Percentiles rank a stretch among this genome's conserved stretches.
phyloP scores from a whole-genome alignment of 768 basidiomycete species.

The Psilocybe sp. region DNA sequence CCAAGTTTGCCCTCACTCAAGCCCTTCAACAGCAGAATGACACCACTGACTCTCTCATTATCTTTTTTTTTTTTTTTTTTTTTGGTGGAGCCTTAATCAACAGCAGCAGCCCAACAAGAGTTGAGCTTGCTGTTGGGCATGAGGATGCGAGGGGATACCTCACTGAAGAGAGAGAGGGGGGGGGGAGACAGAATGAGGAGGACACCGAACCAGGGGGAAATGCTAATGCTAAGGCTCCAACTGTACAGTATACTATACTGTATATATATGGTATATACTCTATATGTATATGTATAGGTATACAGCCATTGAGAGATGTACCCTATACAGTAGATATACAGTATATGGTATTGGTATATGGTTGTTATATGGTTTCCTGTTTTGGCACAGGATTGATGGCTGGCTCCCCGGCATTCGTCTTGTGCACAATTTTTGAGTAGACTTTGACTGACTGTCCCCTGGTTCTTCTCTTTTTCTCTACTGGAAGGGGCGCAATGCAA shows the following conservation, averaged over 20 bases:
- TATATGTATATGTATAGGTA: constrained; percentile 10
- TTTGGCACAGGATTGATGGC: not conserved
- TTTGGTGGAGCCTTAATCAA: too few relatives aligned
- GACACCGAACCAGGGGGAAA: not conserved
- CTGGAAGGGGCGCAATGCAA: not conserved
- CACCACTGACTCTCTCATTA: too few relatives aligned
- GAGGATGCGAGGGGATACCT: too few relatives aligned
- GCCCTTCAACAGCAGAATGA: too few relatives aligned
- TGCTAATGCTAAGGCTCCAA: constrained; percentile 12
- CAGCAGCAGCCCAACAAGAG: too few relatives aligned
- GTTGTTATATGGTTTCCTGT: not conserved
- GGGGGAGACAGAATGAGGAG: not conserved
- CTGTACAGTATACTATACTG: constrained; percentile 6
- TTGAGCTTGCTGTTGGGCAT: too few relatives aligned
- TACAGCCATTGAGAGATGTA: not conserved
- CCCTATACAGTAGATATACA: constrained; percentile 1
- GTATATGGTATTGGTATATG: constrained; percentile 6
- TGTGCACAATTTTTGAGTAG: not conserved
- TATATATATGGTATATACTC: constrained; percentile 3
- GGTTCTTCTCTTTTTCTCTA: not conserved
- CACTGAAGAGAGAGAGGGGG: too few relatives aligned
- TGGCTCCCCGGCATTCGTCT: not conserved
- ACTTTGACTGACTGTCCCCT: not conserved
- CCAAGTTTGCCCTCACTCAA: too few relatives aligned
- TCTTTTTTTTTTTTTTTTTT: too few relatives aligned